Percentiles rank a stretch among this genome's conserved stretches.
phyloP scores from a whole-genome alignment of 2,329 filamentous ascomycete genomes.

The Bipolaris sorokiniana region DNA sequence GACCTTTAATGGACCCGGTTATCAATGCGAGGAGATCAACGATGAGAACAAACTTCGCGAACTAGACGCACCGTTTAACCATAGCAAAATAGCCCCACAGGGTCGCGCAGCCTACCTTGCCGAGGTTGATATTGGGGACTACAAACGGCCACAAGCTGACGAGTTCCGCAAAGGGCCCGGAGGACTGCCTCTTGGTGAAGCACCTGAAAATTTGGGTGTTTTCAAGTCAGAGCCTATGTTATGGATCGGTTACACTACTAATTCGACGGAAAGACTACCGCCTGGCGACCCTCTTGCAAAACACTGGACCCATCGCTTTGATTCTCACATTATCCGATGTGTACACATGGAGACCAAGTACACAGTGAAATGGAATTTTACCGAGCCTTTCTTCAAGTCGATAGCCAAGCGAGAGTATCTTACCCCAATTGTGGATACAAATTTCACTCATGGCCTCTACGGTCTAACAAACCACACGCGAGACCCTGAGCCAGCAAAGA shows the following conservation, averaged over 20 bases:
- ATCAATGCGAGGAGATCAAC: constrained; percentile 41
- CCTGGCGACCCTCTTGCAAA: constrained; percentile 26
- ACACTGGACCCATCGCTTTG: constrained; percentile 40
- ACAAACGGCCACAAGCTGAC: constrained; percentile 33
- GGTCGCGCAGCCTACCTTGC: constrained; percentile 40
- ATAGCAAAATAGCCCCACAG: constrained; percentile 35
- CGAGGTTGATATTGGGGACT: constrained; percentile 39
- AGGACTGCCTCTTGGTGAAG: constrained; percentile 36
- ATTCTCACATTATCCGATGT: constrained; percentile 42
- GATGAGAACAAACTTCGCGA: constrained; percentile 29
- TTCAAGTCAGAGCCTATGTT: constrained; percentile 46
- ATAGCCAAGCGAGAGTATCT: constrained; percentile 31
- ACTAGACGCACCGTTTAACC: constrained; percentile 43
- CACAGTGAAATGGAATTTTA: constrained; percentile 41
- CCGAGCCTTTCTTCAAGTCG: constrained; percentile 35
- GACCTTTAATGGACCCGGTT: constrained; percentile 39
- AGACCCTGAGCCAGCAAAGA: constrained; percentile 27
- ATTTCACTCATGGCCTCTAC: constrained; percentile 38
- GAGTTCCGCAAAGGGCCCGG: constrained; percentile 31
- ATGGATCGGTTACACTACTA: constrained; percentile 45
- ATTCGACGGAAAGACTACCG: constrained; percentile 32
- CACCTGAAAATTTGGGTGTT: constrained; percentile 28
- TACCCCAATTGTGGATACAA: constrained; percentile 40
- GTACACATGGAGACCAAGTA: constrained; percentile 45
- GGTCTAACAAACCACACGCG: constrained; percentile 47